These are phyloP conservation scores for Pistacia vera DNA, from an alignment of 345 rosid genomes.

Conservation along the genomic window DNA sequence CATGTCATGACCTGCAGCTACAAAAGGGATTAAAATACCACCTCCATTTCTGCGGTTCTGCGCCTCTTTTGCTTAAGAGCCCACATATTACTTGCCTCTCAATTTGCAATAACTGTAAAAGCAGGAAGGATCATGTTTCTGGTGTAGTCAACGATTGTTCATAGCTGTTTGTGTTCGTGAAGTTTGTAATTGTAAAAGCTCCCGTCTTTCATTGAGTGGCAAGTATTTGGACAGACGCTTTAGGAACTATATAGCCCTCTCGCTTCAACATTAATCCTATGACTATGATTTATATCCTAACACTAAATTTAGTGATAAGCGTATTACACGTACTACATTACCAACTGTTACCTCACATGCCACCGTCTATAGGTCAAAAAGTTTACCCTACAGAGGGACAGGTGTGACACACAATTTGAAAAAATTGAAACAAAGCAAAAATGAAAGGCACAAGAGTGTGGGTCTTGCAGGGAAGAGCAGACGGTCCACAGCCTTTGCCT, in stretches of 20 bases:
- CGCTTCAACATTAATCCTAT: no score
- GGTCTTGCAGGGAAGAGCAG: not conserved
- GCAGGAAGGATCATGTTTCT: not conserved
- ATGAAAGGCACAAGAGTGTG: not conserved
- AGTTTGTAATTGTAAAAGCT: not conserved
- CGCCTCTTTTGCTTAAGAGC: not conserved
- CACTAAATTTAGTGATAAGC: no score
- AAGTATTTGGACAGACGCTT: not conserved
- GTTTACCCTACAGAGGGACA: not conserved
- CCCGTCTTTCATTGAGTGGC: not conserved
- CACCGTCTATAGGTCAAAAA: constrained; percentile 16
- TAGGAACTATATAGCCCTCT: not conserved
- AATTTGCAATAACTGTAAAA: not conserved
- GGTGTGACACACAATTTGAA: constrained; percentile 2
- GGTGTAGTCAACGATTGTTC: not conserved
- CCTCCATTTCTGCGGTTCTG: not conserved
- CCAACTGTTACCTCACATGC: constrained; percentile 29
- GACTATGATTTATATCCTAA: not conserved
- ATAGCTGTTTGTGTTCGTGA: not conserved
- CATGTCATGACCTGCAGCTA: not conserved
- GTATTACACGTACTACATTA: not conserved
- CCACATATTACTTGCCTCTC: not conserved
- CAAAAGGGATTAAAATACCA: not conserved
- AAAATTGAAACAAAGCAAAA: not conserved
- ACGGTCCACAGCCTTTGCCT: not conserved